These are phyloP conservation scores for Aspergillus clavatus DNA, from an alignment of 2,329 filamentous ascomycete species.

Conservation along the genomic window DNA sequence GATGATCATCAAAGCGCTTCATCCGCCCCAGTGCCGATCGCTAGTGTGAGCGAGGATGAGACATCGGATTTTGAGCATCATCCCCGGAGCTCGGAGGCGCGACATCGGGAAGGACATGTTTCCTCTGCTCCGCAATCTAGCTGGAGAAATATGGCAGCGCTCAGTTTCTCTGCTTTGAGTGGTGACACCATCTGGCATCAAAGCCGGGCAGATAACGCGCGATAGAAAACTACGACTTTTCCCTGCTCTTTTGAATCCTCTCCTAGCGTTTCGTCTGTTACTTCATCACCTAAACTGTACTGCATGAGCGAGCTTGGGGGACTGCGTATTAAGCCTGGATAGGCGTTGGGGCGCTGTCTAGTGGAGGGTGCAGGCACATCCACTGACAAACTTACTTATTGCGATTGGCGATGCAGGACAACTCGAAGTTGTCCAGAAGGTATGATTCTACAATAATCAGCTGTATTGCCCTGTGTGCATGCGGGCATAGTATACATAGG, in stretches of 20 bases:
- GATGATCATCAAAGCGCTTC: constrained; percentile 46
- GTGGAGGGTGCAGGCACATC: constrained; percentile 17
- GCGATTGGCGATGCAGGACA: constrained; percentile 6
- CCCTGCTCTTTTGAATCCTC: constrained; percentile 10
- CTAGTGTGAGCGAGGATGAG: constrained; percentile 30
- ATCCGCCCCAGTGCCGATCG: constrained; percentile 48
- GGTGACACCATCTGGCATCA: constrained; percentile 46
- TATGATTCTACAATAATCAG: neutral
- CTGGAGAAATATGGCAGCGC: constrained; percentile 42
- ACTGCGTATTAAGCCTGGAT: constrained; percentile 12
- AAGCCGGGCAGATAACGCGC: constrained; percentile 35
- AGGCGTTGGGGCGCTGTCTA: constrained; percentile 24
- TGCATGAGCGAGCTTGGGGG: constrained; percentile 32
- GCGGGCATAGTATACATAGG: neutral
- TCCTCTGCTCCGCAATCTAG: constrained; percentile 33
- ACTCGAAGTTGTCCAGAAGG: neutral
- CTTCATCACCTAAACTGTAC: constrained; percentile 17
- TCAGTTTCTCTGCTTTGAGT: constrained; percentile 43
- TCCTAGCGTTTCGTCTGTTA: constrained; percentile 8
- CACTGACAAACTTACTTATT: constrained; percentile 2
- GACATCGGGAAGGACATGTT: constrained; percentile 30
- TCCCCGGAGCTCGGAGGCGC: constrained; percentile 30
- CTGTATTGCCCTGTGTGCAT: neutral
- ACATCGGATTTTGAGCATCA: constrained; percentile 43
- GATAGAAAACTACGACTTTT: constrained; percentile 21